Evolutionary conservation across 2,329 filamentous ascomycete genomes (phyloP).

Genomic region (Helminthosporium solani): DNA sequence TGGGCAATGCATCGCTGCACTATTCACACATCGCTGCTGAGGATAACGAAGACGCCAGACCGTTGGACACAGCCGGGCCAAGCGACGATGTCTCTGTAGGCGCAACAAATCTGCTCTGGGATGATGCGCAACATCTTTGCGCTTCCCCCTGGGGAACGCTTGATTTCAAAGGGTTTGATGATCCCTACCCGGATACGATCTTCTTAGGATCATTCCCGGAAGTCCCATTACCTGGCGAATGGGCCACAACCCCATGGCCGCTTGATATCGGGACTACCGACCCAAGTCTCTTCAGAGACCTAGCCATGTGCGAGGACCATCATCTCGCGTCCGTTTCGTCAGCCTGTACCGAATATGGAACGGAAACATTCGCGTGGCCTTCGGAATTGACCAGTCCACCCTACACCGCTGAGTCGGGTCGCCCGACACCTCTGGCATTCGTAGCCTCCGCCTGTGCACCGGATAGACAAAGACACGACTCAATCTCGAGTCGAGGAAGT

Average conservation of each 20-base stretch:
- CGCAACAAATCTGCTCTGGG: neutral
- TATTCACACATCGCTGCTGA: neutral
- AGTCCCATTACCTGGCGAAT: neutral
- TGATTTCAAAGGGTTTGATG: neutral
- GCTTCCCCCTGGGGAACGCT: neutral
- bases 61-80: neutral
- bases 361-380: neutral
- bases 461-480: slow-evolving; percentile 1
- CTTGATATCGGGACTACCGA: neutral
- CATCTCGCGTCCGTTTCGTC: neutral
- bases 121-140: neutral
- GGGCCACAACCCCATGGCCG: neutral
- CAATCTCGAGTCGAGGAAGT: slow-evolving; percentile 1
- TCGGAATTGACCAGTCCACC: neutral
- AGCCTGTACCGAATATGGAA: neutral
- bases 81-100: slow-evolving; percentile 1
- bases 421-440: neutral
- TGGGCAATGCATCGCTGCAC: neutral
- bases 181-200: slow-evolving; percentile 1
- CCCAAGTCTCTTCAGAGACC: neutral
- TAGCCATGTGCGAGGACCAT: neutral
- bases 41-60: neutral
- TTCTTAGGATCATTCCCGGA: neutral
- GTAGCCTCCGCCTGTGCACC: neutral
- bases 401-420: neutral